Base-by-base conservation (phyloP, 2,329 filamentous ascomycete genomes). In the Immersiporthe knoxdaviesiana region DNA sequence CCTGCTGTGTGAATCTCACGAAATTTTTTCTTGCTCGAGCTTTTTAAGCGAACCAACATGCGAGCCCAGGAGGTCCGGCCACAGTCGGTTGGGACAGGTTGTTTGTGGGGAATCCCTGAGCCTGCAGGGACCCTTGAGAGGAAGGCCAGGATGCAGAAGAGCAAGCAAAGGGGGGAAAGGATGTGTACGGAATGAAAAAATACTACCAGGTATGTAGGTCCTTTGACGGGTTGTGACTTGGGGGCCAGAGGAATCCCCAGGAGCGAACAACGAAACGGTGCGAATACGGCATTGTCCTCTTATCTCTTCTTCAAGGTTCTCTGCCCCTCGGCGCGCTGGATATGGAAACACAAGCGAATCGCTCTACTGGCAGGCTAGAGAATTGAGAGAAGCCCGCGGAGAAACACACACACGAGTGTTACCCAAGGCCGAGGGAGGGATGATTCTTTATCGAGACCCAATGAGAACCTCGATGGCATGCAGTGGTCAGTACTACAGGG, bases 51-150 rank as follows among this genome's bases (percentile, higher is more conserved):
- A 35, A 59, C 60, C 59, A 64, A 14, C 35, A 37, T 44, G 2
- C 44, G 44, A 47, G 44, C 44, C n/a, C 44, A 47, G 44, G 30
- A 41, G 50, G 30, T 27, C 30, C 41, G 60, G 41, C 41, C 52
- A 60, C 62, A 60, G 27, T 63, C 60, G 60, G 64, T 27, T 64
- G 41, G 68, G 56, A 30, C 35, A 24, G 67, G 61, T 52, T 65
- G 39, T 47, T 64, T 61, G 62, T 65, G 62, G 67, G 62, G 62
- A 44, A 50, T 63, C 61, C 52, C 39, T 54, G 52, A 47, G 41
- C 30, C 37, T 52, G 62, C 68, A 66, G 39, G 68, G 62, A 62
- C 62, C 50, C 60, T 18, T 69, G 54, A n/a, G 66, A 39, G 41
- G 50, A 66, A 21, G 32, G 27, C 4, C 10, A 41, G 56, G 21